Conservation (phyloP, 495 filamentous ascomycete species). For the Aspergillus baeticus region DNA sequence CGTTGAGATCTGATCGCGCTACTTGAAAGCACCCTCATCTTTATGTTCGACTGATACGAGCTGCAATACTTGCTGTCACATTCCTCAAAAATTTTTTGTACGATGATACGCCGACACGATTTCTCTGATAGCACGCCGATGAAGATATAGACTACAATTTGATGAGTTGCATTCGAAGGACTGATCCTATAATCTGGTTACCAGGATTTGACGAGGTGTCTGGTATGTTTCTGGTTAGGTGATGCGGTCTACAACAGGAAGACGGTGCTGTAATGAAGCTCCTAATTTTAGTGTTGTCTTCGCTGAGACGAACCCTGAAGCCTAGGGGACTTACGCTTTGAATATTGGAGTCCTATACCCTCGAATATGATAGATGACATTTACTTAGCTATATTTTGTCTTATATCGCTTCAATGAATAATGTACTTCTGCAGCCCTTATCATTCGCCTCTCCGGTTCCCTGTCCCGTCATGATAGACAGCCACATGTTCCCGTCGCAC, state of each 20-base stretch:
- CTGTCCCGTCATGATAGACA: conserved; percentile 16
- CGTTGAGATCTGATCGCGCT: conserved; percentile 35
- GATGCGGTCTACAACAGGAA: background rate
- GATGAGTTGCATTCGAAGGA: background rate
- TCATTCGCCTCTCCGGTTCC: background rate
- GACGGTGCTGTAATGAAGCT: background rate
- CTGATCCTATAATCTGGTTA: background rate
- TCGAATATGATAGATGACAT: conserved; percentile 5
- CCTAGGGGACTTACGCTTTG: background rate
- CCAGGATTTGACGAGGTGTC: background rate
- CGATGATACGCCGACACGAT: conserved; percentile 10
- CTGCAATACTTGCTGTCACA: background rate
- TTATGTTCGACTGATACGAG: background rate
- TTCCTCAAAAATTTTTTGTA: background rate
- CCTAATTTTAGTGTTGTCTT: no score
- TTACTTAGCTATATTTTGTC: conserved; percentile 1
- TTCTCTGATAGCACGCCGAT: background rate
- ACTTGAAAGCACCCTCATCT: background rate
- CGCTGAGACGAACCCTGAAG: no score
- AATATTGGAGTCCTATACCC: conserved; percentile 7
- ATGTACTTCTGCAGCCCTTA: background rate
- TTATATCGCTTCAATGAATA: background rate
- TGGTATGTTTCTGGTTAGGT: background rate
- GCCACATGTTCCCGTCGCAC: conserved; percentile 27
- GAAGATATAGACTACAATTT: conserved; percentile 5